phyloP scores from a whole-genome alignment of 805 yeast genomes.

The Pichia occidentalis region DNA sequence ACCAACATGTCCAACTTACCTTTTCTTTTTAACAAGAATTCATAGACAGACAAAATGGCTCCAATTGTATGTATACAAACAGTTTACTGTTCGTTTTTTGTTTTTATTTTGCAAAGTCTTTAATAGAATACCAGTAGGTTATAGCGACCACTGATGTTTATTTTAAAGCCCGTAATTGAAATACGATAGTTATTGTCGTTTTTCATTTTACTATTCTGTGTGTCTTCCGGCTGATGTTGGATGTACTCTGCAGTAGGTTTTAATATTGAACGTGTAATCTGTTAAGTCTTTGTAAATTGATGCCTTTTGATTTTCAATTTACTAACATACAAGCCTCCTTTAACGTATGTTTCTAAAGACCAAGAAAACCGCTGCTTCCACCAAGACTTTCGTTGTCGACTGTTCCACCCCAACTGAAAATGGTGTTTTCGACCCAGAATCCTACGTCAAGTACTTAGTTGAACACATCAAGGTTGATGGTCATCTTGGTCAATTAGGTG shows the following conservation, averaged over 20 bases:
- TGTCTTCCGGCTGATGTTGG: neutral
- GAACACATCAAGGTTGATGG: constrained; percentile 99
- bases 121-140: constrained; percentile 24
- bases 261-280: constrained; percentile 6
- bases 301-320: neutral
- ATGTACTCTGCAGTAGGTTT: constrained; percentile 12
- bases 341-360: constrained; percentile 39
- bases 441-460: constrained; percentile 95
- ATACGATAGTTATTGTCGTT: no score
- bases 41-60: constrained; percentile 25
- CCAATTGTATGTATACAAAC: constrained; percentile 31
- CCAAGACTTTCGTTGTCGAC: constrained; percentile 91
- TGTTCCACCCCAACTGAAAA: constrained; percentile 95
- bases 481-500: constrained; percentile 94
- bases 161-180: constrained; percentile 16
- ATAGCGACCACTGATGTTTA: constrained; percentile 22
- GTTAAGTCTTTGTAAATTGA: constrained; percentile 8
- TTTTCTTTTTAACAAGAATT: neutral
- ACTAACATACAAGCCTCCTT: constrained; percentile 11
- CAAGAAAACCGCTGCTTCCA: constrained; percentile 66
- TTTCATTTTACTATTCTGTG: constrained; percentile 24
- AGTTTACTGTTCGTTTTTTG: neutral
- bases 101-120: constrained; percentile 11
- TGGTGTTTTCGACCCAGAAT: constrained; percentile 96
- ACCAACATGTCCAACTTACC: no score